Conservation (phyloP, 2,329 filamentous ascomycete species). For the Calonectria ilicicola region DNA sequence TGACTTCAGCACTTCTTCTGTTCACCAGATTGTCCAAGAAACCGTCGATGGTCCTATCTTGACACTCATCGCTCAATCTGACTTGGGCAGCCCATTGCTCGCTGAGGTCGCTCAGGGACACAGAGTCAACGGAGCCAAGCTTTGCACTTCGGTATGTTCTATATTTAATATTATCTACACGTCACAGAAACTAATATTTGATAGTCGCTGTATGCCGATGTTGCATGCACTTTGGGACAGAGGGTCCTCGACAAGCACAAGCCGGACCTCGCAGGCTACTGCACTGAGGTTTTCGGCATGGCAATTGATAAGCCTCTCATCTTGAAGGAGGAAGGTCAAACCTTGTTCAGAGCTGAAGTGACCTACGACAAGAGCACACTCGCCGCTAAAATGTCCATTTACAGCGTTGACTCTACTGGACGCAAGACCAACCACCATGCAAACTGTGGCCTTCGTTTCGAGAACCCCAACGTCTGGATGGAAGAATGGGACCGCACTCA, state of each 20-base stretch:
- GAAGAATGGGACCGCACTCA: conserved; percentile 1
- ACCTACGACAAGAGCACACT: conserved; percentile 4
- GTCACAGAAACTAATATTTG: neutral
- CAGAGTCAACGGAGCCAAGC: conserved; percentile 73
- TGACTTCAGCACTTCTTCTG: conserved; percentile 58
- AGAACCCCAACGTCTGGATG: neutral
- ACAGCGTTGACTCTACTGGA: neutral
- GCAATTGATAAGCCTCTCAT: conserved; percentile 20
- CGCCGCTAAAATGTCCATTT: conserved; percentile 15
- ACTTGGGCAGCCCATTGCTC: neutral
- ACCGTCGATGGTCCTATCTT: neutral
- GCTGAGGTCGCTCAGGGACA: conserved; percentile 69
- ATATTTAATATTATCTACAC: neutral
- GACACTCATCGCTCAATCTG: conserved; percentile 5
- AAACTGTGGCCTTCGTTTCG: conserved; percentile 3
- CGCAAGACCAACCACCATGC: conserved; percentile 4
- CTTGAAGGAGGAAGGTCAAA: conserved; percentile 9
- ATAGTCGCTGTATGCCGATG: conserved; percentile 30
- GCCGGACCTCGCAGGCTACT: conserved; percentile 18
- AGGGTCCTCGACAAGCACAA: conserved; percentile 4
- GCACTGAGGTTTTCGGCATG: conserved; percentile 13
- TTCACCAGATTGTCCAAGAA: conserved; percentile 30
- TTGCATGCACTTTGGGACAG: conserved; percentile 28
- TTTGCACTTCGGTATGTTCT: conserved; percentile 46
- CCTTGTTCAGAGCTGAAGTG: conserved; percentile 17